Conservation (phyloP, 2,329 filamentous ascomycete species). For the Fusarium stilboides region DNA sequence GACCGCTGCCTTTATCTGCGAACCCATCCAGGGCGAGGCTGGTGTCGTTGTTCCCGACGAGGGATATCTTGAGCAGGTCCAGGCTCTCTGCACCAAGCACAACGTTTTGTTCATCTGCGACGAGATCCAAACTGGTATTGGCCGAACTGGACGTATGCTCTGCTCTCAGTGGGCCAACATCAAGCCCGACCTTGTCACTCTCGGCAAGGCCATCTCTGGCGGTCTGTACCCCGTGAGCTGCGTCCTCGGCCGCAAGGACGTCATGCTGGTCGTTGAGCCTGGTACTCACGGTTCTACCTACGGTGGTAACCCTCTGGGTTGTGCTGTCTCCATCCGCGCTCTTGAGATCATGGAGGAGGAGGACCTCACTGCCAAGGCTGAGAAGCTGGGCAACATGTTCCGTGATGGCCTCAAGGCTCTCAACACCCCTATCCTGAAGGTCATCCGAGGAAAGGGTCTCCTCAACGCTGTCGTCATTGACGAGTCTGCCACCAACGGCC, state of each 20-base stretch:
- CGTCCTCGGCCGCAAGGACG: slow-evolving; percentile 87
- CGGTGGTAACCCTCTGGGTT: slow-evolving; percentile 95
- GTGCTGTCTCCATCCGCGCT: slow-evolving; percentile 94
- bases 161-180: slow-evolving; percentile 96
- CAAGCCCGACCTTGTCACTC: slow-evolving; percentile 93
- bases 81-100: slow-evolving; percentile 92
- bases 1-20: slow-evolving; percentile 43
- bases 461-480: slow-evolving; percentile 98
- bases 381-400: slow-evolving; percentile 86
- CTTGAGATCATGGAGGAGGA: slow-evolving; percentile 95
- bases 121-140: slow-evolving; percentile 98
- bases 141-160: slow-evolving; percentile 92
- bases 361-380: slow-evolving; percentile 85
- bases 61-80: slow-evolving; percentile 81
- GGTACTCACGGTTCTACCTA: slow-evolving; percentile 99
- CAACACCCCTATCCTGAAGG: slow-evolving; percentile 84
- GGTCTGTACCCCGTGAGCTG: slow-evolving; percentile 99
- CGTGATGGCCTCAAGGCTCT: slow-evolving; percentile 82
- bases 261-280: slow-evolving; percentile 96
- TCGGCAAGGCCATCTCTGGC: slow-evolving; percentile 97
- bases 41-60: slow-evolving; percentile 94
- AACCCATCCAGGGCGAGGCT: slow-evolving; percentile 81
- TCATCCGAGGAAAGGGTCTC: slow-evolving; percentile 91
- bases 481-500: slow-evolving; percentile 85
- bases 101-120: slow-evolving; percentile 97